phyloP scores from a whole-genome alignment of 176 grass and related monocot species.

The Musa itinerans region DNA sequence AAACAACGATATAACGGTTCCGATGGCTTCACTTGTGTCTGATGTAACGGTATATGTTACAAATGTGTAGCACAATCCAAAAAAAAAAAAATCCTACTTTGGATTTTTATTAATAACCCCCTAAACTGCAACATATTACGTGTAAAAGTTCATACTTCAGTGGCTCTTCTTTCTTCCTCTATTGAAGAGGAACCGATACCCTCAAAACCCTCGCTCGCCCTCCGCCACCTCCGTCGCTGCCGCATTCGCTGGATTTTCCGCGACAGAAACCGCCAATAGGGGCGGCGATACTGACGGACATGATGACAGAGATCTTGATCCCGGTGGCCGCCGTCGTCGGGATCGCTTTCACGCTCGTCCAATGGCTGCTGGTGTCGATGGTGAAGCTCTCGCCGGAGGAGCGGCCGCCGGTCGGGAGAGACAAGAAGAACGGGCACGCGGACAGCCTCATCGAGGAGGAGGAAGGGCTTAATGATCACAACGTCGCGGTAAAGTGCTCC shows the following conservation, averaged over 20 bases:
- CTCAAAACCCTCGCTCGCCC: background rate
- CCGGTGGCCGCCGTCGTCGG: background rate
- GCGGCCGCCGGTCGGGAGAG: background rate
- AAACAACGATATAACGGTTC: too few relatives aligned
- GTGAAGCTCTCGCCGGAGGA: constrained; percentile 7
- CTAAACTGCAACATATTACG: too few relatives aligned
- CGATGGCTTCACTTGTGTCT: too few relatives aligned
- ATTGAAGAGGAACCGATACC: background rate
- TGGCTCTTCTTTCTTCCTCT: background rate
- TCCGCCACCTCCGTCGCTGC: background rate
- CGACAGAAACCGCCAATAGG: background rate
- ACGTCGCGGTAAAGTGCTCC: background rate
- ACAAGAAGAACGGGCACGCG: constrained; percentile 6
- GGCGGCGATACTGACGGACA: background rate
- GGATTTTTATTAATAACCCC: background rate
- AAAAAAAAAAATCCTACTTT: too few relatives aligned
- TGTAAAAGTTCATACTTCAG: too few relatives aligned
- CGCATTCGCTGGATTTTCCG: background rate
- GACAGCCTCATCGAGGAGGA: constrained; percentile 13
- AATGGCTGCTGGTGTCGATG: background rate
- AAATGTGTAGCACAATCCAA: too few relatives aligned
- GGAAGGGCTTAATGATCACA: constrained; percentile 18
- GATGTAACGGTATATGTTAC: too few relatives aligned
- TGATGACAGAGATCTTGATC: constrained; percentile 7
- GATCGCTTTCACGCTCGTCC: constrained; percentile 6